Evolutionary conservation across 2,329 filamentous ascomycete species (phyloP), one percentile per base, ranked within the genome.

Genomic region (Cytospora piceae): DNA sequence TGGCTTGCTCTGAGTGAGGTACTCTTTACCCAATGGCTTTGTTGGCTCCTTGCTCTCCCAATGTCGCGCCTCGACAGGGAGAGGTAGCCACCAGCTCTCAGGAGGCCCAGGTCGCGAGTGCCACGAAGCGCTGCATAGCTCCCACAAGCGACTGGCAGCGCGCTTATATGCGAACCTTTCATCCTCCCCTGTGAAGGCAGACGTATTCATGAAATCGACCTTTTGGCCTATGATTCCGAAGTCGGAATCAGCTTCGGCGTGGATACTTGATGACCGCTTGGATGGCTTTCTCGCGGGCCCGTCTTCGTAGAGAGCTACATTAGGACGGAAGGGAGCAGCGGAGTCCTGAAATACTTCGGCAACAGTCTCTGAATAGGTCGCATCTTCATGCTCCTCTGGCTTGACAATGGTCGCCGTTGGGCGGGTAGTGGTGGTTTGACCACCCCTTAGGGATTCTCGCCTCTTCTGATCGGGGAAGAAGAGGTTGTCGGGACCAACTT

Each of bases 151-250:
- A 69, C 89, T 92, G 53, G 87, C 82, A 2, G 91, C 92, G 29
- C 92, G 83, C 76, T 92, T 92, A 71, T 93, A 94, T 0, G 91
- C 91, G 74, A 95, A 95, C 15, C 87, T 82, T 75, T 94, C 91
- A 74, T 94, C 92, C 74, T 94, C 90, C 15, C 92, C 92, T 0
- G 90, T 94, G 72, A 94, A 90, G 0, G 85, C 87, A 14, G 67
- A 66, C 0, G 88, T 84, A 69, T 89, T 87, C 58, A 81, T 85
- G 72, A 94, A 95, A 72, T 94, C 85, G n/a, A 85, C 76, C 61
- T 76, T 75, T 42, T 69, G 74, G 60, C 69, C 77, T 60, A 78
- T 74, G 27, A 66, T 59, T 17, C 79, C 81, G 69, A 87, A 86
- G 65, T 85, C 84, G 0, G 83, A 85, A 72, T 87, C 84, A 66